A percentile compares a stretch with the other conserved stretches of the same genome.
Evolutionary conservation across 2,329 filamentous ascomycete species (phyloP).

Genomic region (Talaromyces sp.): DNA sequence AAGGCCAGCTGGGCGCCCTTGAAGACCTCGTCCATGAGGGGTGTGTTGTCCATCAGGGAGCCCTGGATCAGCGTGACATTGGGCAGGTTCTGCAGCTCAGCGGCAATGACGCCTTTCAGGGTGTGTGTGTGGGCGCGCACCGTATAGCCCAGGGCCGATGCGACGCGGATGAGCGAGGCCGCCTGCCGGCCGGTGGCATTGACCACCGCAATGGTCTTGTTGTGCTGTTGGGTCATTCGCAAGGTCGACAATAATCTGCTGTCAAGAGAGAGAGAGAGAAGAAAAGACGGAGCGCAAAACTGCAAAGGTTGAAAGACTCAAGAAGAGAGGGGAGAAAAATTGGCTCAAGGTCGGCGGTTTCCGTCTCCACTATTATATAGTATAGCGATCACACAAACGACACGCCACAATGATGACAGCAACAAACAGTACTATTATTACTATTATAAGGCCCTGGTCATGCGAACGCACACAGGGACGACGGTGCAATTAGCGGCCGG

Average conservation of each 20-base stretch:
- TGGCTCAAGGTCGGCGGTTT: background rate
- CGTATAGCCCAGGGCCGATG: conserved; percentile 85
- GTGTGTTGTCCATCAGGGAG: conserved; percentile 62
- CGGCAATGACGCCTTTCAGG: conserved; percentile 77
- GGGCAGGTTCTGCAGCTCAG: conserved; percentile 74
- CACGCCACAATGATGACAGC: background rate
- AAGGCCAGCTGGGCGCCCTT: conserved; percentile 81
- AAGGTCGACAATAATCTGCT: background rate
- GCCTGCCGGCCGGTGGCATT: conserved; percentile 95
- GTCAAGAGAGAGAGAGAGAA: too few species aligned
- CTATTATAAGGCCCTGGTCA: background rate
- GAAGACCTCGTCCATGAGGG: conserved; percentile 72
- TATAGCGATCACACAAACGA: background rate
- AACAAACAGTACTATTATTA: too few species aligned
- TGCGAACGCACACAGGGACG: background rate
- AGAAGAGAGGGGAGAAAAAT: background rate
- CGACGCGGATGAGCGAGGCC: conserved; percentile 89
- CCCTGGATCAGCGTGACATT: conserved; percentile 71
- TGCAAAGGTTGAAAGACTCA: background rate
- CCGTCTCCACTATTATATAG: background rate
- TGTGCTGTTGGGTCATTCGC: conserved; percentile 37
- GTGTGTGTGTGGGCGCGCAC: conserved; percentile 89
- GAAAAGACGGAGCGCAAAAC: background rate
- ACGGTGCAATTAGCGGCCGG: background rate
- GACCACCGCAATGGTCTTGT: conserved; percentile 86